A percentile compares a stretch with the other conserved stretches of the same genome.
These are phyloP conservation scores for Phellinidium pouzarii DNA, from an alignment of 1,284 basidiomycete species.

Conservation along the genomic window DNA sequence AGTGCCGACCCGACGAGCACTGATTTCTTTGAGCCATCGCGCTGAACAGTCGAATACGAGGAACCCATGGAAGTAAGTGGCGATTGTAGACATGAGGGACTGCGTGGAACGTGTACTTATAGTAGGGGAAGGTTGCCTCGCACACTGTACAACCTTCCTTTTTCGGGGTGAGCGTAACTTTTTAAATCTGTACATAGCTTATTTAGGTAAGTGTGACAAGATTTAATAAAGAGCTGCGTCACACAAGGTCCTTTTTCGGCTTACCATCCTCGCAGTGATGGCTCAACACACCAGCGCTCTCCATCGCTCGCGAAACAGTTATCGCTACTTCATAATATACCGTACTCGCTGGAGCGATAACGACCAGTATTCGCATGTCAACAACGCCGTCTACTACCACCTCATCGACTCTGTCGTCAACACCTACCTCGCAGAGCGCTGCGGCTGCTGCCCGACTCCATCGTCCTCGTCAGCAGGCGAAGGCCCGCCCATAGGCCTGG, in stretches of 20 bases:
- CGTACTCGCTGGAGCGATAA: conserved; percentile 76
- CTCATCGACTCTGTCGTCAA: conserved; percentile 74
- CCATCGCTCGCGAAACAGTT: conserved; percentile 31
- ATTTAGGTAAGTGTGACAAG: too few species aligned
- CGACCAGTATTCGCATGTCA: conserved; percentile 73
- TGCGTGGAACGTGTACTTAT: too few species aligned
- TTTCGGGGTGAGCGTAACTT: too few species aligned
- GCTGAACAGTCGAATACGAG: conserved; percentile 36
- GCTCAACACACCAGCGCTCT: background rate
- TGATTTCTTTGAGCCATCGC: conserved; percentile 2
- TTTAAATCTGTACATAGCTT: too few species aligned
- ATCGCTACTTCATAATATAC: conserved; percentile 52
- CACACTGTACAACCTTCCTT: too few species aligned
- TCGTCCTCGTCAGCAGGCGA: conserved; percentile 25
- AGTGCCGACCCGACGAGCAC: conserved; percentile 25
- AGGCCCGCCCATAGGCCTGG: conserved; percentile 53
- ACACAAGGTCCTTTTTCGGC: too few species aligned
- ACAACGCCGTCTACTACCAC: conserved; percentile 75
- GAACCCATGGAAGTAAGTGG: conserved; percentile 42
- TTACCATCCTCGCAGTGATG: too few species aligned
- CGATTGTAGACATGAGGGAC: too few species aligned
- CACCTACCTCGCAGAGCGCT: conserved; percentile 58
- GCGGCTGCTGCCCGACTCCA: conserved; percentile 42
- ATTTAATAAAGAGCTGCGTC: too few species aligned
- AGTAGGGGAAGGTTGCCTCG: too few species aligned